Percentiles rank a stretch among this genome's conserved stretches.
phyloP scores from a whole-genome alignment of 768 basidiomycete species.

The Dioszegia aurantiaca region DNA sequence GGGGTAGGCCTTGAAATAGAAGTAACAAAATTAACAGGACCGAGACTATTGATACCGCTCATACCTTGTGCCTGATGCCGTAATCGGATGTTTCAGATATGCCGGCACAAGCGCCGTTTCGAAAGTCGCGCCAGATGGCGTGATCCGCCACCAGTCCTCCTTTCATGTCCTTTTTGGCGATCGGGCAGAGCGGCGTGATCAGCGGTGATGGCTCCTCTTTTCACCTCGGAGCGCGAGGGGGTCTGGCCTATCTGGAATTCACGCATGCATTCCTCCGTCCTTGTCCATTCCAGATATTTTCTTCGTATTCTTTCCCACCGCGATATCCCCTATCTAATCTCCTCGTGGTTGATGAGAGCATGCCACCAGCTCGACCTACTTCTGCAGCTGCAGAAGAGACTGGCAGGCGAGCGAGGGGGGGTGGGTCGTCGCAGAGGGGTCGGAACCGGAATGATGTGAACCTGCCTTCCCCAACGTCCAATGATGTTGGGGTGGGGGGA shows the following conservation, averaged over 20 bases:
- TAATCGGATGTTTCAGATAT: neutral
- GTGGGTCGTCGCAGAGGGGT: neutral
- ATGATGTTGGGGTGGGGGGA: neutral
- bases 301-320: neutral
- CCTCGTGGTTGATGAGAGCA: neutral
- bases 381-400: slow-evolving; percentile 8
- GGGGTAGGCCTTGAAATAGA: too few species aligned
- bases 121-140: slow-evolving; percentile 12
- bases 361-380: neutral
- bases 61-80: too few species aligned
- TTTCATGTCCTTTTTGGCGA: neutral
- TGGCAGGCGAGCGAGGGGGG: neutral
- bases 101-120: neutral
- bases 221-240: too few species aligned
- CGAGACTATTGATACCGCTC: too few species aligned
- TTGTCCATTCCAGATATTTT: slow-evolving; percentile 4
- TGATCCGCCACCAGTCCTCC: neutral
- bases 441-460: too few species aligned
- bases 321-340: neutral
- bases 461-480: too few species aligned
- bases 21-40: too few species aligned
- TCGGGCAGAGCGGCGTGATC: neutral
- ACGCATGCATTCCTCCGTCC: neutral
- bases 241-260: too few species aligned
- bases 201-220: neutral